Conservation (phyloP, 2,329 filamentous ascomycete genomes). For the Tolypocladium cylindrosporum region DNA sequence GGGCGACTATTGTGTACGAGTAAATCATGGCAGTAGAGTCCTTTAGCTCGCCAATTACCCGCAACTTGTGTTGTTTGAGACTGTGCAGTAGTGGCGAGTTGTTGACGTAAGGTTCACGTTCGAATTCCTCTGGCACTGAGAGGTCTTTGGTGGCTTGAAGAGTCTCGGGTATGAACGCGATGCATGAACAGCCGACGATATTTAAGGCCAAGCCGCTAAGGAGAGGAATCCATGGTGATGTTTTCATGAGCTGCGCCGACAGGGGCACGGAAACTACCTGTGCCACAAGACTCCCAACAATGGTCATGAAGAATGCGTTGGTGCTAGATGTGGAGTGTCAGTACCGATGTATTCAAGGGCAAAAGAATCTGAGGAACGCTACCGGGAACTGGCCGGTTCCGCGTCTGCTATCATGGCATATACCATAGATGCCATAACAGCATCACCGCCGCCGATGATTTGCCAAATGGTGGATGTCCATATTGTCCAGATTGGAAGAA, state of each 20-base stretch:
- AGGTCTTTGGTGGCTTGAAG: neutral
- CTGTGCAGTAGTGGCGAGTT: too few species aligned
- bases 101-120: too few species aligned
- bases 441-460: slow-evolving; percentile 4
- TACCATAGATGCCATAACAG: slow-evolving; percentile 5
- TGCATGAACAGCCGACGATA: neutral
- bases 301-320: slow-evolving; percentile 1
- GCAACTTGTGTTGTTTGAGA: too few species aligned
- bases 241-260: slow-evolving; percentile 3
- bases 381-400: slow-evolving; percentile 3
- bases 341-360: neutral
- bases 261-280: neutral
- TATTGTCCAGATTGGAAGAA: slow-evolving; percentile 2
- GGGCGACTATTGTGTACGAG: neutral
- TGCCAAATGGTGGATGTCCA: slow-evolving; percentile 3
- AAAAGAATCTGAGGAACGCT: neutral
- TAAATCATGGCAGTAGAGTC: neutral
- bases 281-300: slow-evolving; percentile 1
- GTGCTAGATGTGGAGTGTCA: neutral
- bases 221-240: neutral
- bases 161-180: neutral
- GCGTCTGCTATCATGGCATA: slow-evolving; percentile 6
- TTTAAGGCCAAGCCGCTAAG: neutral
- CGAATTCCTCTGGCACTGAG: neutral
- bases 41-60: too few species aligned